These are phyloP conservation scores for Tuber calosporum DNA, from an alignment of 495 filamentous ascomycete species.

Conservation along the genomic window DNA sequence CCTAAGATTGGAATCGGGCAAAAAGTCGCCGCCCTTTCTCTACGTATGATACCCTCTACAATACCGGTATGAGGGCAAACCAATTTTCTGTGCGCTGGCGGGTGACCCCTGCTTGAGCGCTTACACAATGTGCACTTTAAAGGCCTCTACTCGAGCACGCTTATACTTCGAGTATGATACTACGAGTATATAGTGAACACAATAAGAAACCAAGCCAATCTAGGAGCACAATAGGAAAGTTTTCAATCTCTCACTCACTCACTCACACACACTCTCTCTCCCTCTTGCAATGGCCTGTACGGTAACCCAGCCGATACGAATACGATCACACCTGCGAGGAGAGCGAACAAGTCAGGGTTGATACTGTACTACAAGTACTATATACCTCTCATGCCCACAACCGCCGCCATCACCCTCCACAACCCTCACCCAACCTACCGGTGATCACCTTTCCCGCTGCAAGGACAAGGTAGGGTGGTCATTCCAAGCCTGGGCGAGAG, in stretches of 20 bases:
- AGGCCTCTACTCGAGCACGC: too few species aligned
- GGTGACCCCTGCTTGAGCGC: too few species aligned
- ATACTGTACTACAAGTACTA: too few species aligned
- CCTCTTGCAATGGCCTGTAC: neutral
- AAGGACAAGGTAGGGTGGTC: neutral
- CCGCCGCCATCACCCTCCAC: too few species aligned
- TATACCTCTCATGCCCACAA: neutral
- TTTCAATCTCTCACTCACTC: neutral
- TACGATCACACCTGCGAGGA: neutral
- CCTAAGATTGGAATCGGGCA: too few species aligned
- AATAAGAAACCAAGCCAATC: neutral
- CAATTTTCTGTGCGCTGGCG: too few species aligned
- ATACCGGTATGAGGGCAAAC: too few species aligned
- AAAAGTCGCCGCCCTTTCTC: too few species aligned
- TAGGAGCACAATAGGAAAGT: neutral
- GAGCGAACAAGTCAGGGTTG: neutral
- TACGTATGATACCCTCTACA: too few species aligned
- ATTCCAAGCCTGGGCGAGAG: neutral
- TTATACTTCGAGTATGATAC: neutral
- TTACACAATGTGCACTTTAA: too few species aligned
- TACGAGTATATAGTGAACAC: too few species aligned
- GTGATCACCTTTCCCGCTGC: neutral
- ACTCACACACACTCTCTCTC: too few species aligned
- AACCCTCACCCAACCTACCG: neutral
- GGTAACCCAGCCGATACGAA: neutral